phyloP scores from a whole-genome alignment of 805 yeast genomes.

The Diddensiella caesifluorescens region DNA sequence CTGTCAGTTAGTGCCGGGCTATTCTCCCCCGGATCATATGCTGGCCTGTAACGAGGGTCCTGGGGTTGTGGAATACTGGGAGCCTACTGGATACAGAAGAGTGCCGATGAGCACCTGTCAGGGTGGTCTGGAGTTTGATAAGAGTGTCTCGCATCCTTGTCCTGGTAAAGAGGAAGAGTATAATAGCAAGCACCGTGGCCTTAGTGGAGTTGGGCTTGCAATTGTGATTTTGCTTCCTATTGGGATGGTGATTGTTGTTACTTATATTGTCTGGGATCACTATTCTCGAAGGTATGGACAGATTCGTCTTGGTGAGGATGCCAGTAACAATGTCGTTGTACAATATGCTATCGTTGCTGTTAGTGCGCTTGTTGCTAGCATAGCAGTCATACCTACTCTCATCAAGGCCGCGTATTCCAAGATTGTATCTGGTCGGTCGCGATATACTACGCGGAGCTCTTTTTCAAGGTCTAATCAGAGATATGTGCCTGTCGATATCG shows the following conservation, averaged over 20 bases:
- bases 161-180: constrained; percentile 80
- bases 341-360: constrained; percentile 28
- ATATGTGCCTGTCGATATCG: constrained; percentile 30
- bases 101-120: constrained; percentile 80
- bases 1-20: constrained; percentile 76
- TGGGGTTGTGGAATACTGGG: constrained; percentile 62
- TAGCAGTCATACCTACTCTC: constrained; percentile 22
- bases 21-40: constrained; percentile 57
- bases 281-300: constrained; percentile 83
- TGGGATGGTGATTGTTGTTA: constrained; percentile 43
- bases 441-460: constrained; percentile 23
- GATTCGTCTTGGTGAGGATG: constrained; percentile 72
- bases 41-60: constrained; percentile 52
- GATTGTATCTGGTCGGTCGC: constrained; percentile 4
- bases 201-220: constrained; percentile 51
- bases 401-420: constrained; percentile 8
- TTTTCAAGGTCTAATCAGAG: constrained; percentile 14
- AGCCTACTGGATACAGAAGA: constrained; percentile 88
- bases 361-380: constrained; percentile 27
- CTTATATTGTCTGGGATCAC: constrained; percentile 71
- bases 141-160: constrained; percentile 63
- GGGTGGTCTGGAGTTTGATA: constrained; percentile 72
- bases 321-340: constrained; percentile 18
- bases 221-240: constrained; percentile 55
- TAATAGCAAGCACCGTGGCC: constrained; percentile 42